These are phyloP conservation scores for Endocalyx cinctus DNA, from an alignment of 2,329 filamentous ascomycete genomes.

Conservation along the genomic window DNA sequence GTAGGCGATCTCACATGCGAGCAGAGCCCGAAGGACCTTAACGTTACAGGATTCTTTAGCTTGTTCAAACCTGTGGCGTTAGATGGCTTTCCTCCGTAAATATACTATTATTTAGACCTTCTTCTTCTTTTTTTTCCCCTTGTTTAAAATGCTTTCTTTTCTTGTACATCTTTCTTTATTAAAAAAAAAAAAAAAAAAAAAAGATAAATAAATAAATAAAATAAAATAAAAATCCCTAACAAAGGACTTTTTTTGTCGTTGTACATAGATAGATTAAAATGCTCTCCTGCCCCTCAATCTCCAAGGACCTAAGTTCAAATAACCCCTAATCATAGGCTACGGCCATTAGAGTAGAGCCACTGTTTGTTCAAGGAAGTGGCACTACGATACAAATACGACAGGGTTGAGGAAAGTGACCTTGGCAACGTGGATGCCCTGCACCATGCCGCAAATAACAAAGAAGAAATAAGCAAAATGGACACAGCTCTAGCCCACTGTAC, in stretches of 20 bases:
- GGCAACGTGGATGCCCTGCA: too few species aligned
- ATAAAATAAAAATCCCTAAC: background rate
- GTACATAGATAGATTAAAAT: background rate
- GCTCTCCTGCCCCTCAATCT: conserved; percentile 15
- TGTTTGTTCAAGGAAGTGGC: too few species aligned
- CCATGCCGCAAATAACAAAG: too few species aligned
- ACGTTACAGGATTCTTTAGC: conserved; percentile 9
- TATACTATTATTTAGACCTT: background rate
- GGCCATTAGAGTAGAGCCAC: too few species aligned
- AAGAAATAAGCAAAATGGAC: too few species aligned
- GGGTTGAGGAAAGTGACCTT: too few species aligned
- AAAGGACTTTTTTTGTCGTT: background rate
- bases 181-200: background rate
- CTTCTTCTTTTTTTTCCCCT: background rate
- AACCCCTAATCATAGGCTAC: too few species aligned
- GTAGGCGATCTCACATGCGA: conserved; percentile 1
- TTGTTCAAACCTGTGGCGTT: conserved; percentile 16
- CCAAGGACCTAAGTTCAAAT: conserved; percentile 11
- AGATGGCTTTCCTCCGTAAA: conserved; percentile 9
- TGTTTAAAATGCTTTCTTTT: background rate
- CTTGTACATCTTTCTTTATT: background rate
- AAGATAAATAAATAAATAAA: background rate
- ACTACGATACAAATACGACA: too few species aligned
- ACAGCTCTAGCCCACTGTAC: too few species aligned
- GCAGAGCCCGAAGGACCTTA: too few species aligned